These are phyloP conservation scores for Ceratocystis cubensis DNA, from an alignment of 2,329 filamentous ascomycete species.

Conservation along the genomic window DNA sequence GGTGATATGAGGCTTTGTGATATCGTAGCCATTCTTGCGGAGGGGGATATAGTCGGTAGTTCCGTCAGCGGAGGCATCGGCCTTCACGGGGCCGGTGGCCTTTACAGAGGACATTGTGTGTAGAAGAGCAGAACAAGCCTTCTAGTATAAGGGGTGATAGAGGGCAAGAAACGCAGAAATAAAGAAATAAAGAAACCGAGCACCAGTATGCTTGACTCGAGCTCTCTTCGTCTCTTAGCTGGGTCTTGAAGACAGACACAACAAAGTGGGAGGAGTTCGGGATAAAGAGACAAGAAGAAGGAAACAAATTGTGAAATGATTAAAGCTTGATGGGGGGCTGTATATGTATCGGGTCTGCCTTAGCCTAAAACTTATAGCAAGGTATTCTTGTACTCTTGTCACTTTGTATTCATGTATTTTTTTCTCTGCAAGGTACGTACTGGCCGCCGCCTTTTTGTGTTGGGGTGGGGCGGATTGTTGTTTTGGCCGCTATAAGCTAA, in stretches of 20 bases:
- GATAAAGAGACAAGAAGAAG: background rate
- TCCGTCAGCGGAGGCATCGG: conserved; percentile 38
- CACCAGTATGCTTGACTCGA: too few relatives aligned
- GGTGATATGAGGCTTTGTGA: conserved; percentile 71
- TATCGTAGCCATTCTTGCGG: conserved; percentile 36
- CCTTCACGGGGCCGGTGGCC: conserved; percentile 29
- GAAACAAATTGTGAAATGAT: background rate
- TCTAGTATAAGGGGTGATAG: background rate
- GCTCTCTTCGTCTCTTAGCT: too few relatives aligned
- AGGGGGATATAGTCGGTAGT: conserved; percentile 44
- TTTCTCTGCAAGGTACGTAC: conserved; percentile 1
- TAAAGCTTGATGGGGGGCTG: background rate
- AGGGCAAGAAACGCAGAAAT: conserved; percentile 2
- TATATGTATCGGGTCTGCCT: background rate
- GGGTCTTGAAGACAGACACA: too few relatives aligned
- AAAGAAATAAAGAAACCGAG: background rate
- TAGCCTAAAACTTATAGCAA: background rate
- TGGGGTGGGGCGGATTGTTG: conserved; percentile 9
- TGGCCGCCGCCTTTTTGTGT: conserved; percentile 1
- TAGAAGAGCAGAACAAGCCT: too few relatives aligned
- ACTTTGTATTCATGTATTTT: background rate
- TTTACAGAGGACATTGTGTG: conserved; percentile 26
- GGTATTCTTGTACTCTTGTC: background rate
- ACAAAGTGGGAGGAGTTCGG: background rate
- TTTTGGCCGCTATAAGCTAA: conserved; percentile 5